Evolutionary conservation across 129 eudicot species (phyloP).

Genomic region (Pseudognaphalium luteoalbum): DNA sequence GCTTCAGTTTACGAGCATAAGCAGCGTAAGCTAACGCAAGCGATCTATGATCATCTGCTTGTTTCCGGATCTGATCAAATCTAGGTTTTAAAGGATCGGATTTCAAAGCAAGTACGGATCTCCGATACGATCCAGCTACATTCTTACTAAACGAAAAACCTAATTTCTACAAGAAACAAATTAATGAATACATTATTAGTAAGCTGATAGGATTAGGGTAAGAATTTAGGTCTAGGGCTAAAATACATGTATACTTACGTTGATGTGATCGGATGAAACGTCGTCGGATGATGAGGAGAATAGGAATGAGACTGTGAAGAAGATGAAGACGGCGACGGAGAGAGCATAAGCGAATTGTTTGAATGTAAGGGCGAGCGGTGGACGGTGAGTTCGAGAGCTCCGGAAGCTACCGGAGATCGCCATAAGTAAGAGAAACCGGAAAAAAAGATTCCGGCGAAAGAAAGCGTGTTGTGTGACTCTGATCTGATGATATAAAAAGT

Average conservation of each 20-base stretch:
- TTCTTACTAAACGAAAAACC: background rate
- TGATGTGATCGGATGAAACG: slow-evolving; percentile 36
- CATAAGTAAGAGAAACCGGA: slow-evolving; percentile 27
- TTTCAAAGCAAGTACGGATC: slow-evolving; percentile 33
- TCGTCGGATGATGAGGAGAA: slow-evolving; percentile 36
- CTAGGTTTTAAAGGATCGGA: slow-evolving; percentile 86
- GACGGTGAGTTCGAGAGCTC: slow-evolving; percentile 36
- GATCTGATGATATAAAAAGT: background rate
- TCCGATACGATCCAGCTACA: background rate
- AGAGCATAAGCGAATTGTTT: slow-evolving; percentile 38
- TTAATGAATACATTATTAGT: background rate
- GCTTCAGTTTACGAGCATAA: slow-evolving; percentile 94
- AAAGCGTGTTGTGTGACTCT: slow-evolving; percentile 3
- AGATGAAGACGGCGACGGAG: slow-evolving; percentile 42
- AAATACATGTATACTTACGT: slow-evolving; percentile 28
- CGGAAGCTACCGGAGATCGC: slow-evolving; percentile 40
- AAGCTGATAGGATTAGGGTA: background rate
- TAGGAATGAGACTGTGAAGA: slow-evolving; percentile 45
- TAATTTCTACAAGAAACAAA: background rate
- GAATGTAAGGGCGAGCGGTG: slow-evolving; percentile 32
- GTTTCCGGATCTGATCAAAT: slow-evolving; percentile 84
- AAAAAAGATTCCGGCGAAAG: slow-evolving; percentile 6
- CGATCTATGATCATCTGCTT: slow-evolving; percentile 82
- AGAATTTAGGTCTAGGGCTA: background rate
- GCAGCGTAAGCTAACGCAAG: slow-evolving; percentile 83